Conservation (phyloP, 2,329 filamentous ascomycete species). For the Aspergillus pseudoterreus region DNA sequence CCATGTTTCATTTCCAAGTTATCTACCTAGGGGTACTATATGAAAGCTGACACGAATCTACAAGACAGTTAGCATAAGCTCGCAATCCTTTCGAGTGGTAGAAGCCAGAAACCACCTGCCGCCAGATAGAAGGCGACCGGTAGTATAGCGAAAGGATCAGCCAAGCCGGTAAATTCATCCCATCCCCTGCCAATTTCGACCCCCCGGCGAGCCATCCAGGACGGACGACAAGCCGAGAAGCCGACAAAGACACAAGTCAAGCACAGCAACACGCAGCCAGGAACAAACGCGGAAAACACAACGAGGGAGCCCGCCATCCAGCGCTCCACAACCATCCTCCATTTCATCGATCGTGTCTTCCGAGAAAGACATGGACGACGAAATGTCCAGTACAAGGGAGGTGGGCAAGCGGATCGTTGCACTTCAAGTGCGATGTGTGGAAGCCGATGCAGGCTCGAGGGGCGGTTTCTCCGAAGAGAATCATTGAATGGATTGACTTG, state of each 20-base stretch:
- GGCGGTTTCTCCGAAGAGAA: conserved; percentile 38
- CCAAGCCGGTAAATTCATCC: conserved; percentile 43
- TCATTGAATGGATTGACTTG: conserved; percentile 63
- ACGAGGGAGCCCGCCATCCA: conserved; percentile 23
- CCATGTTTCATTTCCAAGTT: neutral
- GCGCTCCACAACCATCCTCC: conserved; percentile 45
- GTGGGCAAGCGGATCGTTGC: conserved; percentile 25
- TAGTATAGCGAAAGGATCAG: conserved; percentile 24
- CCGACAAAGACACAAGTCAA: conserved; percentile 34
- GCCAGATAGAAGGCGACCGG: conserved; percentile 5
- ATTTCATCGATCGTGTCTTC: conserved; percentile 16
- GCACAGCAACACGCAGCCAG: conserved; percentile 22
- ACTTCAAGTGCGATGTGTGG: conserved; percentile 15
- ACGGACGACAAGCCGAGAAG: conserved; percentile 31
- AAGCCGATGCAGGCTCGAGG: conserved; percentile 26
- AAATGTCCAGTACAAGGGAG: conserved; percentile 46
- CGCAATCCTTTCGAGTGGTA: no score
- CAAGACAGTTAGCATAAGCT: conserved; percentile 4
- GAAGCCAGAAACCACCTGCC: no score
- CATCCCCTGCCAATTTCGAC: conserved; percentile 35
- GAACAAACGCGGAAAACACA: conserved; percentile 16
- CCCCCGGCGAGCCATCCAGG: conserved; percentile 32
- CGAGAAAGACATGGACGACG: conserved; percentile 13
- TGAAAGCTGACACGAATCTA: neutral
- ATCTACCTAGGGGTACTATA: neutral